These are phyloP conservation scores for Chimonanthus praecox DNA, from an alignment of 164 flowering plant species.

Conservation along the genomic window DNA sequence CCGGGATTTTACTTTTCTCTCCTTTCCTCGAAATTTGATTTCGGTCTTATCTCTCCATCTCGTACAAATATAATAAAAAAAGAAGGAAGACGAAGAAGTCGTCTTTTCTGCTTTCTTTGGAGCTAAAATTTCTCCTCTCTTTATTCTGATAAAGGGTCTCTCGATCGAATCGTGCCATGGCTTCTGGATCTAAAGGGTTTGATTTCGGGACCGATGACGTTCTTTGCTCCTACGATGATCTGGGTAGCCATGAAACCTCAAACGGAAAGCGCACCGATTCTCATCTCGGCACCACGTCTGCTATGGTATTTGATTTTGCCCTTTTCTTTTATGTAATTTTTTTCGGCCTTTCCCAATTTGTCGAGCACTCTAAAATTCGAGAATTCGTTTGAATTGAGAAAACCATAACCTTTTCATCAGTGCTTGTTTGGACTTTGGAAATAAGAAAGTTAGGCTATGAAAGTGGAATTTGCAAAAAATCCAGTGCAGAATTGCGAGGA, in stretches of 20 bases:
- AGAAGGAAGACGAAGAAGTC: neutral
- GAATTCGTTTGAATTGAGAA: neutral
- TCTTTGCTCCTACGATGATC: slow-evolving; percentile 73
- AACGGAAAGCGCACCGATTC: slow-evolving; percentile 52
- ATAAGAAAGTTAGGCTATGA: no score
- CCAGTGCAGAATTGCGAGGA: neutral
- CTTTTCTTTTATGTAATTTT: no score
- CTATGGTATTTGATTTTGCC: slow-evolving; percentile 29
- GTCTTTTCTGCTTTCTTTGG: neutral
- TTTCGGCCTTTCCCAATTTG: neutral
- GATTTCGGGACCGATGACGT: slow-evolving; percentile 78
- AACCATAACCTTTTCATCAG: neutral
- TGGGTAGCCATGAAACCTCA: slow-evolving; percentile 39
- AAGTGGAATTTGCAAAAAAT: no score
- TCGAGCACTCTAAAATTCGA: neutral
- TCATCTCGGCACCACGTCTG: slow-evolving; percentile 23
- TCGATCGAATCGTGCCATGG: slow-evolving; percentile 31
- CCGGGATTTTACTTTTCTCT: neutral
- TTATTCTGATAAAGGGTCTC: neutral
- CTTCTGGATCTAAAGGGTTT: slow-evolving; percentile 73
- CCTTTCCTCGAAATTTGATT: neutral
- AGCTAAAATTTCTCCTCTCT: neutral
- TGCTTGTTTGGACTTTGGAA: neutral
- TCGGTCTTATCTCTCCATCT: neutral
- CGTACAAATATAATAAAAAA: neutral